Conservation (phyloP, 1,284 basidiomycete genomes). For the Afroboletus lepidellus region DNA sequence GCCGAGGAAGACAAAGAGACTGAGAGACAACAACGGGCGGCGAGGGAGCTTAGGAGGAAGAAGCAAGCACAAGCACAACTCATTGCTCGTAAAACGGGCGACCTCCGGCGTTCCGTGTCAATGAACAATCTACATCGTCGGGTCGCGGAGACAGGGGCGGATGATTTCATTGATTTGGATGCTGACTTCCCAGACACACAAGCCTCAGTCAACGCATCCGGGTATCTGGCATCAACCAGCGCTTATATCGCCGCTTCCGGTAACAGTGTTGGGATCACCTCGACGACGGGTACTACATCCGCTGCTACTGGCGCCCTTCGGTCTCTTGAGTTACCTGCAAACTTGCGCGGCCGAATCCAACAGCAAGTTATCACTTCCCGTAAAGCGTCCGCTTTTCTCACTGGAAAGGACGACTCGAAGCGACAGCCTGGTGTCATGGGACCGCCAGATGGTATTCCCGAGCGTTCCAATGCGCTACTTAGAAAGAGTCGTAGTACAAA, state of each 20-base stretch:
- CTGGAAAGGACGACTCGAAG: conserved; percentile 29
- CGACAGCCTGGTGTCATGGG: conserved; percentile 55
- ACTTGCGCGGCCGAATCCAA: conserved; percentile 56
- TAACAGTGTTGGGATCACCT: conserved; percentile 92
- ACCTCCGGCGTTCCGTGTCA: conserved; percentile 75
- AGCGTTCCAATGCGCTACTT: conserved; percentile 47
- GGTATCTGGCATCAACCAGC: conserved; percentile 58
- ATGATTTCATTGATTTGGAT: conserved; percentile 48
- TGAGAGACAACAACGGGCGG: conserved; percentile 45
- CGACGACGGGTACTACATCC: conserved; percentile 82
- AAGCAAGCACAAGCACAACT: conserved; percentile 41
- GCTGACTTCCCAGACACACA: conserved; percentile 43
- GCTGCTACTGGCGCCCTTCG: conserved; percentile 50
- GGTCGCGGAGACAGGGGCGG: conserved; percentile 35
- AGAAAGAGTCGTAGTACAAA: conserved; percentile 78
- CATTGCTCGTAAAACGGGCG: conserved; percentile 44
- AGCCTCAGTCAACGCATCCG: conserved; percentile 65
- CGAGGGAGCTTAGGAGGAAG: conserved; percentile 43
- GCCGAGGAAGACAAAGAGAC: conserved; percentile 50
- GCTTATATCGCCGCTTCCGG: conserved; percentile 87
- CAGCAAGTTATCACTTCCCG: conserved; percentile 65
- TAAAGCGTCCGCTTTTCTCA: conserved; percentile 39
- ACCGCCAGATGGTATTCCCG: conserved; percentile 60
- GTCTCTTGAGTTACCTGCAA: conserved; percentile 48
- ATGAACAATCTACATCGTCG: conserved; percentile 72